A percentile compares a stretch with the other conserved stretches of the same genome.
Conservation (phyloP, 768 basidiomycete genomes). For the Lactarius sp. region DNA sequence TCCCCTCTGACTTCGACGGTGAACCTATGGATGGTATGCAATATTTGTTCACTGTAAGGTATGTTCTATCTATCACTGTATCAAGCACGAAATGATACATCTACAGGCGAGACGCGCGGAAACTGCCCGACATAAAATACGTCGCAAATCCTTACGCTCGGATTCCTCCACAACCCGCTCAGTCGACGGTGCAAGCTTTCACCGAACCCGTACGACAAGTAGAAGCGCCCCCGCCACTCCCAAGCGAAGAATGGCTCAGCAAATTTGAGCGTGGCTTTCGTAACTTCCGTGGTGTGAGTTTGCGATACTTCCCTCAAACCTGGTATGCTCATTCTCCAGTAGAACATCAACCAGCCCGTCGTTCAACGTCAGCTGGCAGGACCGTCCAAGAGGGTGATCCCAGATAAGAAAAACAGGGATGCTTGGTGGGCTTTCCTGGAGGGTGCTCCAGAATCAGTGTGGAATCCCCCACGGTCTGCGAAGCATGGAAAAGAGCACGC, state of each 20-base stretch:
- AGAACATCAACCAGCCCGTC: conserved; percentile 68
- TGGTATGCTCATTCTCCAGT: not conserved
- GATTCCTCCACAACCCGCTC: conserved; percentile 22
- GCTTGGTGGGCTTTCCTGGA: conserved; percentile 76
- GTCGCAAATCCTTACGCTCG: conserved; percentile 64
- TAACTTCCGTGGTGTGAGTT: conserved; percentile 57
- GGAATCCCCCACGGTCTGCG: conserved; percentile 50
- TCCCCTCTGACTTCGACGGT: conserved; percentile 62
- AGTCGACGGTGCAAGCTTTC: conserved; percentile 19
- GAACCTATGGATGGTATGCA: conserved; percentile 69
- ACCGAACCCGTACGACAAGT: conserved; percentile 24
- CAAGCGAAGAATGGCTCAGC: conserved; percentile 62
- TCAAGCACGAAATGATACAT: not conserved
- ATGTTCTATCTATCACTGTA: conserved; percentile 23
- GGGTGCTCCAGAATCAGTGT: conserved; percentile 62
- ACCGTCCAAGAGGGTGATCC: conserved; percentile 42
- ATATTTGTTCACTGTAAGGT: conserved; percentile 82
- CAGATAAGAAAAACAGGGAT: conserved; percentile 68
- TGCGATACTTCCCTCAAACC: not conserved
- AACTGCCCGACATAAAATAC: conserved; percentile 59
- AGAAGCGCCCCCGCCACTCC: conserved; percentile 39
- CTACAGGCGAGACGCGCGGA: conserved; percentile 63
- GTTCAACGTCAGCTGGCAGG: conserved; percentile 40
- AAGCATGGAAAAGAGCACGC: conserved; percentile 29
- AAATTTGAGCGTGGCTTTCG: conserved; percentile 54